These are phyloP conservation scores for Silene coronaria DNA, from an alignment of 179 eudicot genomes.

Conservation along the genomic window DNA sequence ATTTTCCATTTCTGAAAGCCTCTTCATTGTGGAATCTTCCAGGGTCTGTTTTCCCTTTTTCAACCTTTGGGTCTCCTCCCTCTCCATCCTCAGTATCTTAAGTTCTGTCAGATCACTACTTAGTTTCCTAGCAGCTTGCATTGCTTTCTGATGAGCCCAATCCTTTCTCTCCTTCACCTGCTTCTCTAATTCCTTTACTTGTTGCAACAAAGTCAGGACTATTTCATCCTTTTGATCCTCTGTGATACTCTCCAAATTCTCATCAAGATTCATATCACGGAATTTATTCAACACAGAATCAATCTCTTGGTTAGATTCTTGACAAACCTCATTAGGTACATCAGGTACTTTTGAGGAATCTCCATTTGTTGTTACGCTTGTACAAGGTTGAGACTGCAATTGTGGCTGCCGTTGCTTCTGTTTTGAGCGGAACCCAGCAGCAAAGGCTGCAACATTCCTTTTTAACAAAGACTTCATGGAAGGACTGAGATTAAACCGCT, in stretches of 20 bases:
- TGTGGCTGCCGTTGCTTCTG: slow-evolving; percentile 37
- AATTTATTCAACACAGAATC: slow-evolving; percentile 71
- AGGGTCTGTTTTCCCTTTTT: slow-evolving; percentile 86
- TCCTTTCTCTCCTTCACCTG: slow-evolving; percentile 89
- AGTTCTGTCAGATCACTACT: slow-evolving; percentile 76
- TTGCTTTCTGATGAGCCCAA: slow-evolving; percentile 97
- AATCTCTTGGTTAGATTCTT: slow-evolving; percentile 63
- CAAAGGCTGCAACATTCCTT: slow-evolving; percentile 80
- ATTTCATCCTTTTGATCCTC: slow-evolving; percentile 90
- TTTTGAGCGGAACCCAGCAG: slow-evolving; percentile 67
- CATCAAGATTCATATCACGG: slow-evolving; percentile 76
- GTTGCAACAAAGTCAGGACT: slow-evolving; percentile 62
- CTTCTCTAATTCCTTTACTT: slow-evolving; percentile 80
- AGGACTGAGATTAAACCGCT: slow-evolving; percentile 84
- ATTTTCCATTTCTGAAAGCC: slow-evolving; percentile 89
- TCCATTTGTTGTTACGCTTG: slow-evolving; percentile 32
- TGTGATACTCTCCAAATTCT: slow-evolving; percentile 53
- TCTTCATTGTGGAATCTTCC: slow-evolving; percentile 81
- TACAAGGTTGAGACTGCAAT: slow-evolving; percentile 41
- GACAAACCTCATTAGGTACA: slow-evolving; percentile 29
- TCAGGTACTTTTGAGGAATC: slow-evolving; percentile 38
- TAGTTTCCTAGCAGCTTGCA: slow-evolving; percentile 95
- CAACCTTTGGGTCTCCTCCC: slow-evolving; percentile 79
- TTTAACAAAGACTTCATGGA: slow-evolving; percentile 76
- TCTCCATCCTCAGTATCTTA: slow-evolving; percentile 81